These are phyloP conservation scores for Boletus rex-veris DNA, from an alignment of 768 basidiomycete genomes.

Conservation along the genomic window DNA sequence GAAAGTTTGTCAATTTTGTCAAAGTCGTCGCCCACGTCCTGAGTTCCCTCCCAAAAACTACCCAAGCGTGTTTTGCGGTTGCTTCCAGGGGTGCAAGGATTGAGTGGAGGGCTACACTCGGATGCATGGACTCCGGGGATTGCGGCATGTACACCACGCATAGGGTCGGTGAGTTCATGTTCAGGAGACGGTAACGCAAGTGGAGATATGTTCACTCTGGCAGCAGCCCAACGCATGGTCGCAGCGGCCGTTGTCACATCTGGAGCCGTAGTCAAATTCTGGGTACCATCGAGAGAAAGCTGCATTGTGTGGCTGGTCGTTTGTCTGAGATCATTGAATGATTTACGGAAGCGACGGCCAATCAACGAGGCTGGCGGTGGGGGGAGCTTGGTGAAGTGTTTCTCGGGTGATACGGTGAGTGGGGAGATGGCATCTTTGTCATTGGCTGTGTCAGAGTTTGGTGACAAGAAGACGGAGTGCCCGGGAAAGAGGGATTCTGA, in stretches of 20 bases:
- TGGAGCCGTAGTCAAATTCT: slow-evolving; percentile 34
- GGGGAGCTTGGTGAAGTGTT: slow-evolving; percentile 24
- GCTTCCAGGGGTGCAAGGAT: slow-evolving; percentile 44
- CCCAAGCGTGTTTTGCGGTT: slow-evolving; percentile 55
- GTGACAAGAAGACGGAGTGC: slow-evolving; percentile 6
- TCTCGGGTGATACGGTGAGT: slow-evolving; percentile 26
- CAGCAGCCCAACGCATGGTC: slow-evolving; percentile 82
- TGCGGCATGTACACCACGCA: slow-evolving; percentile 68
- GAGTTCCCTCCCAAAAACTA: slow-evolving; percentile 78
- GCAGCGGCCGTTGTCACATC: slow-evolving; percentile 71
- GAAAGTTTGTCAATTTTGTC: slow-evolving; percentile 20
- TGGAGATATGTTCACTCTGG: slow-evolving; percentile 79
- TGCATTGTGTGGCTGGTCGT: slow-evolving; percentile 25
- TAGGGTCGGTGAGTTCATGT: slow-evolving; percentile 86
- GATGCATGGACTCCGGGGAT: slow-evolving; percentile 58
- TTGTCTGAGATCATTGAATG: slow-evolving; percentile 43
- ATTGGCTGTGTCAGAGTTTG: slow-evolving; percentile 8
- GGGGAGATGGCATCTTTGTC: slow-evolving; percentile 20
- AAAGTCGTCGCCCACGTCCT: slow-evolving; percentile 49
- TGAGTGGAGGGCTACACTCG: slow-evolving; percentile 33
- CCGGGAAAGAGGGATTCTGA: slow-evolving; percentile 12
- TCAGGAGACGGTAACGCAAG: slow-evolving; percentile 88
- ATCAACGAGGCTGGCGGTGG: slow-evolving; percentile 25
- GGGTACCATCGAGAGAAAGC: slow-evolving; percentile 28
- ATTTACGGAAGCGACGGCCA: slow-evolving; percentile 43